phyloP scores from a whole-genome alignment of 495 filamentous ascomycete species.

The Aspergillus biplanus region DNA sequence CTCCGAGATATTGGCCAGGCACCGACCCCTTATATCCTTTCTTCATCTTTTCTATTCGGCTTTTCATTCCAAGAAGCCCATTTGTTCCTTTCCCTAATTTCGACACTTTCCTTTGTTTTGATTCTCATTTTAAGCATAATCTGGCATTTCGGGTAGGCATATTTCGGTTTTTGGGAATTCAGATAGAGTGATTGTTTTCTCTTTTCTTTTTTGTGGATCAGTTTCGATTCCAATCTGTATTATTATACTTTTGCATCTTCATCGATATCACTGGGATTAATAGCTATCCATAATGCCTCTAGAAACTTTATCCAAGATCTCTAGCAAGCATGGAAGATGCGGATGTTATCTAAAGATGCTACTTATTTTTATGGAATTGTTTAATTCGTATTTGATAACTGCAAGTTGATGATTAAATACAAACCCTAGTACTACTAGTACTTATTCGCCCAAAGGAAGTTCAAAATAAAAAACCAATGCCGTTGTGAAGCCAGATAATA shows the following conservation, averaged over 20 bases:
- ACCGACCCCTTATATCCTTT: background rate
- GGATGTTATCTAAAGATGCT: too few species aligned
- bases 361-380: too few species aligned
- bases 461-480: background rate
- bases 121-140: background rate
- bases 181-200: background rate
- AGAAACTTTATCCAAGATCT: too few species aligned
- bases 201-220: background rate
- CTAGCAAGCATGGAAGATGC: too few species aligned
- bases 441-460: background rate
- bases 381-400: too few species aligned
- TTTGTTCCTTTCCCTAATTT: background rate
- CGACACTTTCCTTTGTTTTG: background rate
- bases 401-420: background rate
- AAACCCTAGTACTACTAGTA: background rate
- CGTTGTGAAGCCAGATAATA: conserved; percentile 1
- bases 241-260: background rate
- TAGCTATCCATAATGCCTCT: too few species aligned
- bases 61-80: background rate
- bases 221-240: background rate
- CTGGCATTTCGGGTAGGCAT: background rate
- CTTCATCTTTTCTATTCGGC: background rate
- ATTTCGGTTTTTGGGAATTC: background rate
- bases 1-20: background rate
- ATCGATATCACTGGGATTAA: background rate